phyloP scores from a whole-genome alignment of 129 eudicot species.

The Calendula officinalis region DNA sequence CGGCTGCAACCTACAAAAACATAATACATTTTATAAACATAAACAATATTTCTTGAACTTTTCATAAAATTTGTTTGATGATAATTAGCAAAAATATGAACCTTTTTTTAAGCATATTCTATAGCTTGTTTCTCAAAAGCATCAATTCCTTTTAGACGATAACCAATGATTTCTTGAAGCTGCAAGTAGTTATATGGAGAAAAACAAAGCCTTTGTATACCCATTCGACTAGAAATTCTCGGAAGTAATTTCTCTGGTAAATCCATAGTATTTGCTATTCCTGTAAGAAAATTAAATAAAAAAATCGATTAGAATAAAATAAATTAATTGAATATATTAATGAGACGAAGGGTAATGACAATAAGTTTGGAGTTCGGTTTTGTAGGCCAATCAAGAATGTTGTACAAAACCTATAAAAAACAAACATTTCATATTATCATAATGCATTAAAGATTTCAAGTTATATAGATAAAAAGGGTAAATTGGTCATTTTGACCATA shows the following conservation, averaged over 20 bases:
- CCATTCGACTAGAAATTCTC: conserved; percentile 95
- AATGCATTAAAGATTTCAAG: too few species aligned
- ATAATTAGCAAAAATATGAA: conserved; percentile 17
- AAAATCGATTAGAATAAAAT: conserved; percentile 1
- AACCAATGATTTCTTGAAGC: conserved; percentile 92
- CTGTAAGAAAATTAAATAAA: conserved; percentile 41
- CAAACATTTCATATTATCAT: conserved; percentile 12
- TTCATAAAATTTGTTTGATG: background rate
- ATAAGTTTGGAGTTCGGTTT: conserved; percentile 83
- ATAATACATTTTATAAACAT: conserved; percentile 5
- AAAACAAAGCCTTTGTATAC: conserved; percentile 91
- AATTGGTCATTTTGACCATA: too few species aligned
- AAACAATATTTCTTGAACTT: conserved; percentile 3
- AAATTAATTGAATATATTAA: conserved; percentile 1
- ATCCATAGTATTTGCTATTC: conserved; percentile 99
- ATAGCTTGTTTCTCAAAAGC: conserved; percentile 94
- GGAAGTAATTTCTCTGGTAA: conserved; percentile 98
- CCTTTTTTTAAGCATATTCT: conserved; percentile 98
- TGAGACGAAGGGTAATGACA: conserved; percentile 40
- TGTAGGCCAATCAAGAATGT: conserved; percentile 99
- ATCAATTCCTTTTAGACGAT: conserved; percentile 88
- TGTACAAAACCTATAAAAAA: conserved; percentile 78
- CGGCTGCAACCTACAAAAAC: conserved; percentile 80
- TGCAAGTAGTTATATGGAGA: conserved; percentile 91
- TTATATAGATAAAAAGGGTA: too few species aligned